phyloP scores from a whole-genome alignment of 108 stramenopile genomes.

The Skeletonema menzelii region DNA sequence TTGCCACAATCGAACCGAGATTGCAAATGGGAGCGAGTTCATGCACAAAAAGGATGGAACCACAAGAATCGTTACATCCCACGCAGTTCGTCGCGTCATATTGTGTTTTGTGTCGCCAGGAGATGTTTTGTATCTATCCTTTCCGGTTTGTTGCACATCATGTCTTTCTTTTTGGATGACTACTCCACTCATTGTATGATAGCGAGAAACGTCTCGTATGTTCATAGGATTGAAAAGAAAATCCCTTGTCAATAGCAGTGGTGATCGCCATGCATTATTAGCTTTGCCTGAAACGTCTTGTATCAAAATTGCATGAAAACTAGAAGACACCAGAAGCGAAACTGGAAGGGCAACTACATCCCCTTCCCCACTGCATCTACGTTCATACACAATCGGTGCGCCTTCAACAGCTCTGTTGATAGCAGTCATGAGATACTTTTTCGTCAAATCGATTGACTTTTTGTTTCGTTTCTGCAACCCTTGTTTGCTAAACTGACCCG shows the following conservation, averaged over 20 bases:
- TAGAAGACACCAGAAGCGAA: constrained; percentile 29
- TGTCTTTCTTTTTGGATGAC: constrained; percentile 30
- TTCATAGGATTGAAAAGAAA: constrained; percentile 44
- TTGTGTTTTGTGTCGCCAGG: constrained; percentile 5
- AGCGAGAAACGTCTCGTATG: constrained; percentile 24
- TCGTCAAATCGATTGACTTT: constrained; percentile 29
- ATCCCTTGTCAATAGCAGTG: constrained; percentile 36
- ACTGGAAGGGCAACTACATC: constrained; percentile 20
- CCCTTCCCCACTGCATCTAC: constrained; percentile 14
- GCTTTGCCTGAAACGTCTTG: constrained; percentile 25
- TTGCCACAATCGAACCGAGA: constrained; percentile 37
- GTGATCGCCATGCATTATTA: constrained; percentile 30
- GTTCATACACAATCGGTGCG: constrained; percentile 38
- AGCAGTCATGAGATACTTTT: constrained; percentile 20
- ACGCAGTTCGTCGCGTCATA: constrained; percentile 30
- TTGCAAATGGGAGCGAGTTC: constrained; percentile 40
- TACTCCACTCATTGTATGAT: constrained; percentile 39
- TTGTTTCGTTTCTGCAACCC: constrained; percentile 19
- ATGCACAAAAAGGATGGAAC: constrained; percentile 33
- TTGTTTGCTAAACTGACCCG: constrained; percentile 22
- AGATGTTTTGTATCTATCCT: background rate
- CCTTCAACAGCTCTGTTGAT: constrained; percentile 31
- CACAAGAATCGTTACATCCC: constrained; percentile 39
- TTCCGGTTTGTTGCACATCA: constrained; percentile 17
- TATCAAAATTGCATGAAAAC: constrained; percentile 37